Evolutionary conservation across 495 filamentous ascomycete genomes (phyloP), one percentile per base, ranked within the genome.

Genomic region (Ascodesmis nigricans): DNA sequence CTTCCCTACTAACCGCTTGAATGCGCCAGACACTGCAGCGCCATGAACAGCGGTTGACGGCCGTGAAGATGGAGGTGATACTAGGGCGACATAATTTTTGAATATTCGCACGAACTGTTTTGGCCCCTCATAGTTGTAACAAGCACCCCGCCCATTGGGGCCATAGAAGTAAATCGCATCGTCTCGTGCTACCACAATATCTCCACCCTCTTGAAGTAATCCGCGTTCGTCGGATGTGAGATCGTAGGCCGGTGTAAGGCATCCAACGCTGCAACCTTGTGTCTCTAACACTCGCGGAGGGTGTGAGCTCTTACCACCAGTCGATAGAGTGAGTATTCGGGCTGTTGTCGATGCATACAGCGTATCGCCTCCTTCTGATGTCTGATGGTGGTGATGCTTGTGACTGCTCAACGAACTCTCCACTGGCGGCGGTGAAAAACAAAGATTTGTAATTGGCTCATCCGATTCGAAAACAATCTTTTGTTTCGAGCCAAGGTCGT

Each of bases 81-180:
- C 74, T 6, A 95, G 57, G 8, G 73, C 75, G 26, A 93, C 66
- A 49, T 93, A 95, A 41, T 91, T 80, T 26, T 72, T 71, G 54
- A 76, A 90, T 6, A 77, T 66, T 17, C 65, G 64, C 31, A 93
- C 69, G 31, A 81, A 64, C 49, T 72, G 78, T 57, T 95, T 97
- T 1, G 73, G 69, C 5, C 78, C 77, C 49, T 97, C 87, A 46
- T 81, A 93, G 2, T 80, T 78, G 57, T 74, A 84, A 39, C 75
- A 81, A 13, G 78, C 72, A 0, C 81, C 80, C 29, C 81, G 67
- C 3, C 87, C 90, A 40, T 83, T 77, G 0, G 73, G 56, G 0
- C 78, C 78, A 54, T 95, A 97, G 33, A 74, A 79, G 57, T 92
- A 91, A 36, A 97, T 71, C 2, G 84, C 87, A 66, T 97, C 87